phyloP scores from a whole-genome alignment of 176 grass and related monocot genomes.

The Hordeum vulgare region MorexV3_pseudomolecules_assembly NC_058521.1:158111792-158112291 shows the following conservation, averaged over 20 bases:
- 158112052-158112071: neutral
- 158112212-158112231: neutral
- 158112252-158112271: neutral
- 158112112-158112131: neutral
- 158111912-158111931: neutral
- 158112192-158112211: conserved; percentile 41
- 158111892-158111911: neutral
- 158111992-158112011: neutral
- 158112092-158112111: neutral
- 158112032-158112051: conserved; percentile 10
- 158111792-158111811: neutral
- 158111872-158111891: neutral
- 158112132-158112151: neutral
- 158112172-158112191: conserved; percentile 36
- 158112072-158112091: neutral
- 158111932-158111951: neutral
- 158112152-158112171: conserved; percentile 42
- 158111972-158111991: neutral
- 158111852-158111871: neutral
- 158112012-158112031: neutral
- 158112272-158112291: neutral
- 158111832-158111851: neutral
- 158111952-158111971: neutral
- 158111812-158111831: no score
- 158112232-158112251: neutral